Percentiles rank a stretch among this genome's conserved stretches.
Conservation (phyloP, 2,329 filamentous ascomycete genomes). For the Chrysosporium keratinophilum region DNA sequence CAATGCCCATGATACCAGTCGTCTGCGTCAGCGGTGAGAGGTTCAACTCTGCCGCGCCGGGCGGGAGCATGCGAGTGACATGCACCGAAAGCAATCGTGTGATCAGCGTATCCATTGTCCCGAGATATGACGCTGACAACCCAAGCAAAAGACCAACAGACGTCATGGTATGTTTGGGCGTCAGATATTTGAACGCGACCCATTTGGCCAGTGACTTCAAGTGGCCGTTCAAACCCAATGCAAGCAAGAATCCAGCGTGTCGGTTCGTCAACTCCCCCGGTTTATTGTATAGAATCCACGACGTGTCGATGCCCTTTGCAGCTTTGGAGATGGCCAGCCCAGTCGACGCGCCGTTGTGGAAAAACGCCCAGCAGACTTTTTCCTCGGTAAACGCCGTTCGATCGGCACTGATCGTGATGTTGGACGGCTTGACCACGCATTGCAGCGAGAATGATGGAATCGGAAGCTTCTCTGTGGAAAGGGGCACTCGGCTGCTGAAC, state of each 20-base stretch:
- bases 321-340: slow-evolving; percentile 81
- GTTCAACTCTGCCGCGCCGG: slow-evolving; percentile 87
- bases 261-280: slow-evolving; percentile 84
- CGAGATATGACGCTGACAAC: slow-evolving; percentile 83
- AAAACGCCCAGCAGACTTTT: slow-evolving; percentile 97
- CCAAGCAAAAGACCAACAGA: slow-evolving; percentile 91
- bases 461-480: slow-evolving; percentile 84
- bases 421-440: slow-evolving; percentile 82
- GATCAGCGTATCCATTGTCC: slow-evolving; percentile 94
- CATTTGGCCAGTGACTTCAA: slow-evolving; percentile 91
- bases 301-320: slow-evolving; percentile 90
- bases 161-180: slow-evolving; percentile 97
- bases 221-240: slow-evolving; percentile 86
- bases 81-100: slow-evolving; percentile 90
- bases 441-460: slow-evolving; percentile 85
- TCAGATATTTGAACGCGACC: slow-evolving; percentile 98
- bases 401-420: slow-evolving; percentile 88
- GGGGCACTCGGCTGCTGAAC: slow-evolving; percentile 74
- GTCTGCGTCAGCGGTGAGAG: slow-evolving; percentile 88
- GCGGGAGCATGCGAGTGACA: slow-evolving; percentile 85
- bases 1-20: slow-evolving; percentile 93
- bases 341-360: slow-evolving; percentile 90
- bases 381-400: slow-evolving; percentile 81
- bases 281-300: slow-evolving; percentile 98
- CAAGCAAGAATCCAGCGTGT: slow-evolving; percentile 89